Evolutionary conservation across 345 rosid genomes (phyloP), one percentile per base, ranked within the genome.

Genomic region (Gossypium turneri): DNA sequence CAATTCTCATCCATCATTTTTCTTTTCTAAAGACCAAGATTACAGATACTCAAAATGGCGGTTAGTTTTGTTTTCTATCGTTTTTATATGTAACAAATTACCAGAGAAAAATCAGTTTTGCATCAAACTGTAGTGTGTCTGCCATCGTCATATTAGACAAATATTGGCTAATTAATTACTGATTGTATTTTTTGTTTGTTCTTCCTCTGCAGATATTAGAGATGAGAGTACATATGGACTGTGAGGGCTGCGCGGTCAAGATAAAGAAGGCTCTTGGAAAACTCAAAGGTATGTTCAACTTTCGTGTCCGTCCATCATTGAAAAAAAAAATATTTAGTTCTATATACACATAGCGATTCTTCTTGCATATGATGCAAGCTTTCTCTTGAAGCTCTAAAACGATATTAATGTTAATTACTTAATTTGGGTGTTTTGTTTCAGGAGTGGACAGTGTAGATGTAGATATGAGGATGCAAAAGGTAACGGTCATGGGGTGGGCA

Each of bases 401-500:
- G 3, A 17, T 48, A 12, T 41, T 34, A 17, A 16, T 27, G 24
- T 16, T 15, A 27, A 48, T 50, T 24, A 3, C 59, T 51, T 27
- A 4, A 13, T 22, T 29, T 70, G 45, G 10, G 24, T 50, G 27
- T 66, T 13, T 17, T 27, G 24, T 25, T 8, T 50, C 87, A 91
- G 98, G 96, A 70, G 84, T 94, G 8, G 88, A 90, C 70, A 82
- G 85, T 44, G 73, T 91, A 4, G 91, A 90, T 43, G 77, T 89
- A 74, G 90, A 94, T 81, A 79, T 76, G 75, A 83, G 25, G 2
- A 84, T 75, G 82, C 94, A 94, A 48, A 94, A 89, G 84, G 97
- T 94, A 65, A 91, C 92, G 1, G 94, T 91, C 5, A 86, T 79
- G 77, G 97, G 98, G 15, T 91, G 85, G 83, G 90, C 84, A 0